Evolutionary conservation across 2,329 filamentous ascomycete genomes (phyloP), one percentile per base, ranked within the genome.

Genomic region (Fusarium sp.): DNA sequence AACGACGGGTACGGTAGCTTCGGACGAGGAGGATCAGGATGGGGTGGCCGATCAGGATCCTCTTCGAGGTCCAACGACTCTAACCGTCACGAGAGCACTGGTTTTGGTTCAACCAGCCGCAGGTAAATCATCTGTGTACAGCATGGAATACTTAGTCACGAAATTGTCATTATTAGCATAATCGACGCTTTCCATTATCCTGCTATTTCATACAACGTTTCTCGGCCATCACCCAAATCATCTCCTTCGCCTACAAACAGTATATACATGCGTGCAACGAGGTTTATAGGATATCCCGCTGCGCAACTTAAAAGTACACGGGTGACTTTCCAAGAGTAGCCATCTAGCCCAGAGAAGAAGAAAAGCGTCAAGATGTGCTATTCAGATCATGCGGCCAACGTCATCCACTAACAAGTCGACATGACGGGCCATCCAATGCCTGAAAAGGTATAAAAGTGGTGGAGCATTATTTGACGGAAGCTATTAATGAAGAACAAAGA

Each of bases 41-140:
- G 71, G 79, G 71, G 62, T 42, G 74, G 72, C 43, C 73, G 68
- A 9, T 69, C 70, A 26, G 62, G 71, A 68, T 78, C 79, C 4
- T 78, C 79, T 4, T 82, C 82, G 1, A 76, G 78, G 18, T 80
- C 79, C 4, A 74, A 73, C 28, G 79, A 80, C 14, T 80, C 79
- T 43, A 81, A 84, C 16, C 85, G 87, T 55, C 85, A 91, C 72
- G 86, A 91, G 72, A 92, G 89, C 72, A 93, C 91, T 1, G 91
- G 91, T 0, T 93, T 92, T 75, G 91, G 91, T 11, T 90, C 89
- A 11, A 93, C 91, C 0, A 87, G 82, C 61, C 83, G 89, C 60
- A 84, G 88, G 71, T 90, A 74, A 57, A 62, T 21, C 25, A 41
- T 46, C 34, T 44, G 16, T 12, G 13, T 30, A 26, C n/a, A 44